These are phyloP conservation scores for Elsinoe ampelina DNA, from an alignment of 2,329 filamentous ascomycete species.

Conservation along the genomic window DNA sequence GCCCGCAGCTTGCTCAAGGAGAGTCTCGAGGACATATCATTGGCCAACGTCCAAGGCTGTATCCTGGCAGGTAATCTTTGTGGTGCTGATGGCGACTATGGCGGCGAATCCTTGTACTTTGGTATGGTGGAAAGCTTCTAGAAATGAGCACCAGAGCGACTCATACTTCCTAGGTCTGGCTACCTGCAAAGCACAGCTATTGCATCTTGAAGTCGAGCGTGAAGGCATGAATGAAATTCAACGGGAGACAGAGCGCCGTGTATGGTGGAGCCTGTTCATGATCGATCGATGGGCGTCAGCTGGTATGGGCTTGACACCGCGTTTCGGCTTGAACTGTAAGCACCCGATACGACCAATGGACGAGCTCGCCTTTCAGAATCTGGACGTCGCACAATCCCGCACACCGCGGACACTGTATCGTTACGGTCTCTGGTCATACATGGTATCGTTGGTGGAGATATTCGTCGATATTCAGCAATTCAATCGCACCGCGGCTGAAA, in stretches of 20 bases:
- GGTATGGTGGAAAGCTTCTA: background rate
- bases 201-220: no score
- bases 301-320: no score
- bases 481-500: background rate
- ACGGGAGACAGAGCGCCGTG: background rate
- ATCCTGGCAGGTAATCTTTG: background rate
- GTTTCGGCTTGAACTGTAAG: no score
- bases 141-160: background rate
- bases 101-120: background rate
- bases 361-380: background rate
- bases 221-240: no score
- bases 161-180: background rate
- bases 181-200: no score
- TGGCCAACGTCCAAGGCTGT: background rate
- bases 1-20: background rate
- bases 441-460: background rate
- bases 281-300: no score
- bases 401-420: background rate
- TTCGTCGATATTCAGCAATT: conserved; percentile 1
- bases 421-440: background rate
- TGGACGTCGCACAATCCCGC: background rate
- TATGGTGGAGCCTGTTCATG: background rate
- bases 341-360: background rate
- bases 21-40: background rate
- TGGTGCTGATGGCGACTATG: background rate